Conservation (phyloP, 805 yeast genomes). For the Ogataea angusta region DNA sequence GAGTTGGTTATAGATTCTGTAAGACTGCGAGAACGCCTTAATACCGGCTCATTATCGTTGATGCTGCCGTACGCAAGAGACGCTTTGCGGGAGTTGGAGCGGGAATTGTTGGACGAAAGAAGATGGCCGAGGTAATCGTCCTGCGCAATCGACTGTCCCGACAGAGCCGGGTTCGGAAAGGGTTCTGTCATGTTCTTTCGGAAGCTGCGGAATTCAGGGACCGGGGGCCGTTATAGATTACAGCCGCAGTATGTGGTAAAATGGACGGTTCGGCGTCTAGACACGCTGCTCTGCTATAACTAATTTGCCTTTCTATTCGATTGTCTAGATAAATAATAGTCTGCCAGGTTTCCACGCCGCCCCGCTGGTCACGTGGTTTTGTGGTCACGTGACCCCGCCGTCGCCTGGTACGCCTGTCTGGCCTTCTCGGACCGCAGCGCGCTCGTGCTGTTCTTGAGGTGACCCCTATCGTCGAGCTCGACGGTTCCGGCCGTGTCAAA, state of each 20-base stretch:
- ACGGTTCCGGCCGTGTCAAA: slow-evolving; percentile 78
- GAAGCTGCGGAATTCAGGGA: not conserved
- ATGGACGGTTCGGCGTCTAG: not conserved
- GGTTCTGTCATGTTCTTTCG: slow-evolving; percentile 17
- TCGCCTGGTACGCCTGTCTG: slow-evolving; percentile 30
- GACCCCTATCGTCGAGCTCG: slow-evolving; percentile 75
- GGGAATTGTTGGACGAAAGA: slow-evolving; percentile 9
- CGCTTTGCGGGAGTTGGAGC: slow-evolving; percentile 12
- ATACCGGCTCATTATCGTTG: slow-evolving; percentile 11
- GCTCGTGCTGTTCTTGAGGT: slow-evolving; percentile 47
- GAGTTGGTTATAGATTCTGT: slow-evolving; percentile 31
- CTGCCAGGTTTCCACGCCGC: not conserved
- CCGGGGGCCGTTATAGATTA: not conserved
- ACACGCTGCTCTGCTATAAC: not conserved
- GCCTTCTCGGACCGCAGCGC: slow-evolving; percentile 40
- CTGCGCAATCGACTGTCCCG: slow-evolving; percentile 11
- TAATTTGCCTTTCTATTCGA: not conserved
- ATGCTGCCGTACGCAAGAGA: slow-evolving; percentile 13
- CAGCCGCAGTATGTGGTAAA: not conserved
- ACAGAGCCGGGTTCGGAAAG: slow-evolving; percentile 18
- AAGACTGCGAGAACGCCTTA: slow-evolving; percentile 22
- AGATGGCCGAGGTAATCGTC: slow-evolving; percentile 18
- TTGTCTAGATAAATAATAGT: not conserved
- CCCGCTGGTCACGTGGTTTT: not conserved
- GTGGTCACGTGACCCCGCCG: not conserved